A percentile compares a stretch with the other conserved stretches of the same genome.
Evolutionary conservation across 495 filamentous ascomycete species (phyloP).

Genomic region (Cetradonia linearis): DNA sequence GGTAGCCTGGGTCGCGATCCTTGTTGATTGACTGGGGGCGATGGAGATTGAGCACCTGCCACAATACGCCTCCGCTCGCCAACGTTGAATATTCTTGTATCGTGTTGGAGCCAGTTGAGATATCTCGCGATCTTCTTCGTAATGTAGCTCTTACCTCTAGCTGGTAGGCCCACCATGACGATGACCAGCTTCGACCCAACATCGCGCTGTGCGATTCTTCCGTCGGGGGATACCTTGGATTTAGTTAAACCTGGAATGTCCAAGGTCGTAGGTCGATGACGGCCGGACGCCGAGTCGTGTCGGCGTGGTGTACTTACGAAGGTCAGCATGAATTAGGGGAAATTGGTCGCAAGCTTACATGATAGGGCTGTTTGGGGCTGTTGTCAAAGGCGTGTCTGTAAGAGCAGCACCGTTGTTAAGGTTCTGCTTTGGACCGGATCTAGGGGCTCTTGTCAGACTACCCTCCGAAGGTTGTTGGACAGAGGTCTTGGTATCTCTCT

Average conservation of each 20-base stretch:
- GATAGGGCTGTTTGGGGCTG: slow-evolving; percentile 59
- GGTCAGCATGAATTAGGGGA: slow-evolving; percentile 17
- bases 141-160: slow-evolving; percentile 93
- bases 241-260: slow-evolving; percentile 85
- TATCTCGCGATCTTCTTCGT: slow-evolving; percentile 96
- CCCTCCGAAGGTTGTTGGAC: slow-evolving; percentile 8
- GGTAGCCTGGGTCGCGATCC: not conserved
- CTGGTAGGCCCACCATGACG: slow-evolving; percentile 95
- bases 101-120: slow-evolving; percentile 93
- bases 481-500: not conserved
- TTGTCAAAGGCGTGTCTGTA: slow-evolving; percentile 59
- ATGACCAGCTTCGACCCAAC: slow-evolving; percentile 93
- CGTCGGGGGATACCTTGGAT: slow-evolving; percentile 89
- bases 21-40: slow-evolving; percentile 16
- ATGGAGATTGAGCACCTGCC: slow-evolving; percentile 44
- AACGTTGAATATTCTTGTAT: slow-evolving; percentile 93
- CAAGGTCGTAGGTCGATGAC: slow-evolving; percentile 70
- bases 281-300: slow-evolving; percentile 51
- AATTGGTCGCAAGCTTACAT: slow-evolving; percentile 43
- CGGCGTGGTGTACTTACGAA: slow-evolving; percentile 40
- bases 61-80: slow-evolving; percentile 79
- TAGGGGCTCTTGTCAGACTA: slow-evolving; percentile 5
- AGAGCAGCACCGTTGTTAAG: slow-evolving; percentile 42
- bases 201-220: slow-evolving; percentile 81
- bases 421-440: slow-evolving; percentile 25